Conservation (phyloP, 345 rosid genomes). For the Ricinus communis region DNA sequence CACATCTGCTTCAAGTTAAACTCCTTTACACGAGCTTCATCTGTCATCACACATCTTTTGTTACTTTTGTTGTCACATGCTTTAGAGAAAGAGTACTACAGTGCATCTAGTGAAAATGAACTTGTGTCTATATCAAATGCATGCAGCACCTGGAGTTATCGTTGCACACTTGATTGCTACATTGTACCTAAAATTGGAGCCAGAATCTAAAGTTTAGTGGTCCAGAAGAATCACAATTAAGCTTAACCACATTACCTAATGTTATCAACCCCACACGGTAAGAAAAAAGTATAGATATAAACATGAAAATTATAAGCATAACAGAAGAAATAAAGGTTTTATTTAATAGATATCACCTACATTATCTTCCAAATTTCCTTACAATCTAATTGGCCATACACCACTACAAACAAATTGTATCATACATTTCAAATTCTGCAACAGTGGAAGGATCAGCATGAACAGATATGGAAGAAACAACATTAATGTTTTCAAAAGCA, state of each 20-base stretch:
- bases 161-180: slow-evolving; percentile 31
- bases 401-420: background rate
- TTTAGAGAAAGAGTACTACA: background rate
- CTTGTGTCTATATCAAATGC: background rate
- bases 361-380: background rate
- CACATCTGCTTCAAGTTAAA: slow-evolving; percentile 91
- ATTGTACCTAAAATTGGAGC: slow-evolving; percentile 14
- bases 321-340: background rate
- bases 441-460: background rate
- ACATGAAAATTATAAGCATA: background rate
- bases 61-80: slow-evolving; percentile 6
- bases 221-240: background rate
- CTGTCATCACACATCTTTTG: slow-evolving; percentile 38
- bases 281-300: background rate
- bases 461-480: background rate
- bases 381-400: background rate
- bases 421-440: background rate
- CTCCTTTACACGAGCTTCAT: slow-evolving; percentile 89
- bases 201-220: background rate
- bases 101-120: too few relatives aligned
- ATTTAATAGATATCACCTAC: background rate
- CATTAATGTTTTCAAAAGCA: background rate
- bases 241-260: background rate
- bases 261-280: too few relatives aligned
- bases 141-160: slow-evolving; percentile 17